A percentile compares a stretch with the other conserved stretches of the same genome.
Conservation (phyloP, 257 asterid species). For the Solanum chmielewskii region DNA sequence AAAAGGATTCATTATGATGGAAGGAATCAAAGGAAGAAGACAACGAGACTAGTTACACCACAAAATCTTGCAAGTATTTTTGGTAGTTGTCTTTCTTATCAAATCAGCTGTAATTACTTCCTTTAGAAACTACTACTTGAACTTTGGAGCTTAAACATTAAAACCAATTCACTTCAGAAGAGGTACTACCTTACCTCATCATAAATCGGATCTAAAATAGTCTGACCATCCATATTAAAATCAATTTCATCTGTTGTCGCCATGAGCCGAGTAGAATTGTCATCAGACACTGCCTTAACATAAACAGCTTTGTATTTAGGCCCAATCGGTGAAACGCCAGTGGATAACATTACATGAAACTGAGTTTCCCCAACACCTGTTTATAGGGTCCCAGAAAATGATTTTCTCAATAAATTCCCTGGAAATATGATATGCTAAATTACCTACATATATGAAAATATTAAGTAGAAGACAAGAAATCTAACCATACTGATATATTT, state of each 20-base stretch:
- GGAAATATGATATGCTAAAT: background rate
- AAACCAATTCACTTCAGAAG: background rate
- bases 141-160: background rate
- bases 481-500: background rate
- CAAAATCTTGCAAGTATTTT: background rate
- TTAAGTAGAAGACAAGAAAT: background rate
- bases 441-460: background rate
- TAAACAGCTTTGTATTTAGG: conserved; percentile 51
- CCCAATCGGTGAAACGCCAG: conserved; percentile 69
- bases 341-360: conserved; percentile 59
- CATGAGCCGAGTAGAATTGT: conserved; percentile 49
- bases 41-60: background rate
- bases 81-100: background rate
- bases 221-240: conserved; percentile 59
- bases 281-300: conserved; percentile 24
- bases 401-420: background rate
- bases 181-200: conserved; percentile 39
- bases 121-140: background rate
- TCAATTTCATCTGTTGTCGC: conserved; percentile 38
- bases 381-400: background rate
- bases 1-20: background rate
- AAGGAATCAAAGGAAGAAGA: background rate
- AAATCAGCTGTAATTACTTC: background rate
- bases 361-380: conserved; percentile 65
- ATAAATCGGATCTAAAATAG: conserved; percentile 47